Conservation (phyloP, 2,329 filamentous ascomycete genomes). For the Colletotrichum eleusines region DNA sequence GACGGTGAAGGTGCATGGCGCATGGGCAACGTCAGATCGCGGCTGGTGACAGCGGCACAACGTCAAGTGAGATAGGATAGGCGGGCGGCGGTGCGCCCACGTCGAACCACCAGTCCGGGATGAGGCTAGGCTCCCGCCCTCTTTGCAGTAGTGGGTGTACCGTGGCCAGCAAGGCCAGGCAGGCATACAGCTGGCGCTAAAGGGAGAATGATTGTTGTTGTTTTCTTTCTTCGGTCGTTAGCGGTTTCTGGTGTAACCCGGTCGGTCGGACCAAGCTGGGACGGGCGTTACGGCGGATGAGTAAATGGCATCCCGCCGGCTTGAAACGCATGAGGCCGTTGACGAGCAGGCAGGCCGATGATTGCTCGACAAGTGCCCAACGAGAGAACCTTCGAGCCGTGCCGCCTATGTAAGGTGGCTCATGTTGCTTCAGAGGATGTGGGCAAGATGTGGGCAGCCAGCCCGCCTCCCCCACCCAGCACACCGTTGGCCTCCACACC, state of each 20-base stretch:
- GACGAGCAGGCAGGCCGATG: constrained; percentile 7
- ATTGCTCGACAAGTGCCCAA: background rate
- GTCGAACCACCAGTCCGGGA: constrained; percentile 31
- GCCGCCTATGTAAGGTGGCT: background rate
- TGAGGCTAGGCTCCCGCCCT: constrained; percentile 11
- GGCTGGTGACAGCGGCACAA: constrained; percentile 18
- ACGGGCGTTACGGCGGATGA: background rate
- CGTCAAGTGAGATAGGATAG: constrained; percentile 19
- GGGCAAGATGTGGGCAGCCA: background rate
- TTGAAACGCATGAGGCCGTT: background rate
- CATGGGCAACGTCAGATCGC: constrained; percentile 23
- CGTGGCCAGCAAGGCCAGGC: constrained; percentile 6
- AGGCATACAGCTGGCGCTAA: constrained; percentile 1
- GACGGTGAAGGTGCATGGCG: constrained; percentile 18
- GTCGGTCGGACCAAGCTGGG: background rate
- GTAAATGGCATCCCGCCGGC: constrained; percentile 1
- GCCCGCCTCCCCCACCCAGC: background rate
- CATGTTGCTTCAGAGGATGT: background rate
- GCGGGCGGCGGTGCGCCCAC: constrained; percentile 27
- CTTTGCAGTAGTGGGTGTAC: constrained; percentile 14
- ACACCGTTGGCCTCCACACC: constrained; percentile 8
- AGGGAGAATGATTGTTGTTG: background rate
- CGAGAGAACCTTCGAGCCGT: background rate
- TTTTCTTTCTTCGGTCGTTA: constrained; percentile 9
- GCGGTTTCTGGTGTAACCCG: constrained; percentile 15